Base-by-base conservation (phyloP, 805 yeast species). In the Candida broadrunensis region DNA sequence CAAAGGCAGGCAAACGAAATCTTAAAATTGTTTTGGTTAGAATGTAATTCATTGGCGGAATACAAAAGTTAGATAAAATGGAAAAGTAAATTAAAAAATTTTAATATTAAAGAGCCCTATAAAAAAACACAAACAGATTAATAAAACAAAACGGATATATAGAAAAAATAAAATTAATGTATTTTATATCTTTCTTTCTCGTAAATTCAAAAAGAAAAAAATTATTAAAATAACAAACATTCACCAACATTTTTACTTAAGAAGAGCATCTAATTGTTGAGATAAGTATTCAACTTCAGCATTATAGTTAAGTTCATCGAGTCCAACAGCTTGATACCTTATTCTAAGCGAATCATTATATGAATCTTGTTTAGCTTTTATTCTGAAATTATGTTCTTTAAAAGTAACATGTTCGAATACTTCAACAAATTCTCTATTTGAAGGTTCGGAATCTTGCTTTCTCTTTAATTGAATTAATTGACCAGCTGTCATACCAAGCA, bases 351-450 rank as follows among this genome's bases (percentile, higher is more conserved):
- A 78, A 38, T 89, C 96, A 52, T 89, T 85, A 61, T 87, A 93
- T 46, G 76, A 80, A 55, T 93, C 97, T 54, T 80, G 86, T 58
- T 82, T 79, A 12, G 95, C 97, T 54, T 85, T 80, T 39, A 90
- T 60, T 62, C 95, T 78, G 63, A 93, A 84, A 26, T 75, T 74
- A 55, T 62, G 87, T 60, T 88, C 90, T 48, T 77, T 73, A 76
- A 85, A 85, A 40, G 79, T 77, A 19, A 67, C 58, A 24, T 76
- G 65, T 31, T 67, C 68, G 37, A 84, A 68, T 3, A 64, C 54
- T 16, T 68, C 66, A 14, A 65, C 60, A 42, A 80, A 76, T 37
- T 69, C 72, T 14, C 51, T 55, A 27, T 73, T 72, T 39, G 73
- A 77, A 11, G 55, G 54, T 42, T 70, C 73, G 32, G 76, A 72